Evolutionary conservation across 768 basidiomycete genomes (phyloP).

Genomic region (Suillus tomentosus): DNA sequence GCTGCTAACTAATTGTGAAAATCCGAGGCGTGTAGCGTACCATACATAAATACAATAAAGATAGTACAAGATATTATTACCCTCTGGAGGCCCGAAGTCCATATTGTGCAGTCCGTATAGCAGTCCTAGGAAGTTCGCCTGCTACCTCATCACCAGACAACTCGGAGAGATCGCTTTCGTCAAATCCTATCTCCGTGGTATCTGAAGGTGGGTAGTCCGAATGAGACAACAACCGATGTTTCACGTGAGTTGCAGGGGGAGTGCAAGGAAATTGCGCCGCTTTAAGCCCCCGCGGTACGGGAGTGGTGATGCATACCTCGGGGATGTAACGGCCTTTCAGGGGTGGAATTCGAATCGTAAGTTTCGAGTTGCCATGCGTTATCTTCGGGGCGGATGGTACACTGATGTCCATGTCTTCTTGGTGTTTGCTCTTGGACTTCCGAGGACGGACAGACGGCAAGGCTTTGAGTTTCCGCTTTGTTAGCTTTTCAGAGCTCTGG

Average conservation of each 20-base stretch:
- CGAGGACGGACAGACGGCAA: constrained; percentile 30
- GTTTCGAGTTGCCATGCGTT: not conserved
- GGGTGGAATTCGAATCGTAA: not conserved
- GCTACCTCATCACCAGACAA: constrained; percentile 19
- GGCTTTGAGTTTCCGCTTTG: constrained; percentile 27
- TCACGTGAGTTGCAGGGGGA: constrained; percentile 25
- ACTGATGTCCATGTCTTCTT: not conserved
- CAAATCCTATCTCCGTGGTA: constrained; percentile 17
- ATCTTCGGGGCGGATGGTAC: constrained; percentile 2
- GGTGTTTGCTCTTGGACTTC: constrained; percentile 29
- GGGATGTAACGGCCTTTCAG: constrained; percentile 1
- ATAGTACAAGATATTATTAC: constrained; percentile 25
- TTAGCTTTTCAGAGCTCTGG: constrained; percentile 16
- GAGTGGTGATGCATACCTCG: constrained; percentile 21
- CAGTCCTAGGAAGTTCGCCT: constrained; percentile 28
- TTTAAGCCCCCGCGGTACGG: constrained; percentile 16
- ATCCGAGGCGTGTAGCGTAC: constrained; percentile 13
- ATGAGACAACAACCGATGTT: constrained; percentile 20
- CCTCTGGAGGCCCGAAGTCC: constrained; percentile 13
- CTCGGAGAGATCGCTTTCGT: constrained; percentile 31
- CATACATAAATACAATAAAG: constrained; percentile 37
- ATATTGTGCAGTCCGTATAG: constrained; percentile 21
- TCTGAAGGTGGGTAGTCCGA: constrained; percentile 27
- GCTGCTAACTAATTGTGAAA: not conserved
- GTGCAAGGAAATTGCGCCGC: constrained; percentile 20